These are phyloP conservation scores for Caloboletus inedulis DNA, from an alignment of 1,284 basidiomycete species.

Conservation along the genomic window DNA sequence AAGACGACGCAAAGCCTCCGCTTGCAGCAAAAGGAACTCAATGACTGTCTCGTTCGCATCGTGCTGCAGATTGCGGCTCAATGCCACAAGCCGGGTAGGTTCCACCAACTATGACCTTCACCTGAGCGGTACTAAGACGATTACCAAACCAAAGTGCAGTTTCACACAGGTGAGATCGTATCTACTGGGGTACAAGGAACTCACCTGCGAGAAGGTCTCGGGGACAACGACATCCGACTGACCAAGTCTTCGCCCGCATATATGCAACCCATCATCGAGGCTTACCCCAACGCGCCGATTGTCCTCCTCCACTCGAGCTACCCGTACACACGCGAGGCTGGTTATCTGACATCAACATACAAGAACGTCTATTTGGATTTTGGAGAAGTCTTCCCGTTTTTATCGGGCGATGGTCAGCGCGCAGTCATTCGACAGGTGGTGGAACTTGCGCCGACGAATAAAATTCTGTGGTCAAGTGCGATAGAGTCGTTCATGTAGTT, in stretches of 20 bases:
- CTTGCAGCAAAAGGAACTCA: constrained; percentile 58
- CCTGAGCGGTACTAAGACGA: neutral
- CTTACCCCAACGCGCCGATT: constrained; percentile 54
- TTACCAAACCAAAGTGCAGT: constrained; percentile 55
- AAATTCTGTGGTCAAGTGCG: constrained; percentile 76
- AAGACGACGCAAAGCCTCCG: constrained; percentile 41
- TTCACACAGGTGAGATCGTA: constrained; percentile 54
- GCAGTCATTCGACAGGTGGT: constrained; percentile 57
- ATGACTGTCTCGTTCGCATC: constrained; percentile 62
- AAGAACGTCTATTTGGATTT: constrained; percentile 74
- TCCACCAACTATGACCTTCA: neutral
- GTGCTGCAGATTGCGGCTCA: constrained; percentile 50
- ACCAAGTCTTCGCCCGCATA: constrained; percentile 57
- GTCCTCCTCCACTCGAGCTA: constrained; percentile 73
- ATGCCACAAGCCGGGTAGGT: constrained; percentile 54
- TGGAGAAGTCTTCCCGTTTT: constrained; percentile 71
- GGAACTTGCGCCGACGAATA: constrained; percentile 70
- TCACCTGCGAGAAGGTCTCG: constrained; percentile 43
- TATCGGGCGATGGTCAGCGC: constrained; percentile 62
- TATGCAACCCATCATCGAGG: constrained; percentile 64
- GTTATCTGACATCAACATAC: constrained; percentile 67
- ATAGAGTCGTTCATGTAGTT: constrained; percentile 3
- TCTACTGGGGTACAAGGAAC: neutral
- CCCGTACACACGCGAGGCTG: constrained; percentile 71
- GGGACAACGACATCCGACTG: constrained; percentile 68